A percentile compares a stretch with the other conserved stretches of the same genome.
These are phyloP conservation scores for Podospora australis DNA, from an alignment of 495 filamentous ascomycete species.

Conservation along the genomic window DNA sequence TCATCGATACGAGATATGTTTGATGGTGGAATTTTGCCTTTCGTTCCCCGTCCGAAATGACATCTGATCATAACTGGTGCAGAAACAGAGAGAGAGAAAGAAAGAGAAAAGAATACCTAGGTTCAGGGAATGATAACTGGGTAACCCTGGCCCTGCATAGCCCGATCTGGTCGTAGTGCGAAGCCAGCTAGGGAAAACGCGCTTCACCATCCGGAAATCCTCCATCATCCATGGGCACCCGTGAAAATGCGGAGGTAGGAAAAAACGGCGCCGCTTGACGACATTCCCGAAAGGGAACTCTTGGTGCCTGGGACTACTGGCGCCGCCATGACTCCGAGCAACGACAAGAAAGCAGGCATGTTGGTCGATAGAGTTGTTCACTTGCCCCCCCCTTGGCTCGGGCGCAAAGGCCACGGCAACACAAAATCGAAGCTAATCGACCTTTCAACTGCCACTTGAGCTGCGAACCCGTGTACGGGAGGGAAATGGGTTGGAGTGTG, in stretches of 20 bases:
- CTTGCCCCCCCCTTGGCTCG: constrained; percentile 8
- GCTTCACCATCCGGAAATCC: constrained; percentile 7
- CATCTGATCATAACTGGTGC: too few species aligned
- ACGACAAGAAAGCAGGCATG: too few species aligned
- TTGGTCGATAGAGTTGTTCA: too few species aligned
- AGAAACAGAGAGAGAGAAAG: too few species aligned
- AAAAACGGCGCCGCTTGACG: constrained; percentile 27
- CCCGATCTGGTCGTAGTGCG: constrained; percentile 26
- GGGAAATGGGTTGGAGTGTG: constrained; percentile 10
- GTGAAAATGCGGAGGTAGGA: constrained; percentile 26
- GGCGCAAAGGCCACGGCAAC: constrained; percentile 2
- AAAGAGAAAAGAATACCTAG: too few species aligned
- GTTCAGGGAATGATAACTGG: constrained; percentile 1
- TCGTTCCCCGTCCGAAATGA: too few species aligned
- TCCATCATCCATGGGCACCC: constrained; percentile 5
- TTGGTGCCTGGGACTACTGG: constrained; percentile 23
- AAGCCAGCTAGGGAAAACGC: constrained; percentile 13
- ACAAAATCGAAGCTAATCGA: constrained; percentile 3
- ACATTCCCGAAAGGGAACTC: constrained; percentile 29
- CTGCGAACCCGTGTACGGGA: constrained; percentile 8
- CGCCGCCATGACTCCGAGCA: constrained; percentile 14
- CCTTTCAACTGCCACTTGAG: constrained; percentile 8
- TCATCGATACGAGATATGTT: too few species aligned
- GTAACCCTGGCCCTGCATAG: constrained; percentile 7
- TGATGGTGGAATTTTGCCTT: too few species aligned